Percentiles rank a stretch among this genome's conserved stretches.
phyloP scores from a whole-genome alignment of 495 filamentous ascomycete genomes.

The Oidiodendron maius region DNA sequence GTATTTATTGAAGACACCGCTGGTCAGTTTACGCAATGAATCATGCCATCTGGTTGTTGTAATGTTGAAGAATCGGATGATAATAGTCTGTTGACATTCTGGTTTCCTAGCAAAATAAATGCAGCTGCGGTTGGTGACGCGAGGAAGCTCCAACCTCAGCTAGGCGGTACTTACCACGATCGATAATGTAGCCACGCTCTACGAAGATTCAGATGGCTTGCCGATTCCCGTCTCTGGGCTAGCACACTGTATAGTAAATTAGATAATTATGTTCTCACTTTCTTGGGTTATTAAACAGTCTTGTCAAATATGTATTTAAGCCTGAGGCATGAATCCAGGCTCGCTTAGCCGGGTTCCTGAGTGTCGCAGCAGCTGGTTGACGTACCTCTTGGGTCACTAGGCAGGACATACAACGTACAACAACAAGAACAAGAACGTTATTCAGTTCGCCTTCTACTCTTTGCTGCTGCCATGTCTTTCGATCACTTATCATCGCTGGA shows the following conservation, averaged over 20 bases:
- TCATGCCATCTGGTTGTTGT: conserved; percentile 2
- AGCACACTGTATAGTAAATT: no score
- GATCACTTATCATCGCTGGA: conserved; percentile 79
- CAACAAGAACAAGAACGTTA: neutral
- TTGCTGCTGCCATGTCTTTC: conserved; percentile 69
- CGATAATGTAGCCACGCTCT: no score
- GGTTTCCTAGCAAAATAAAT: conserved; percentile 7
- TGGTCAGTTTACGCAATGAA: conserved; percentile 1
- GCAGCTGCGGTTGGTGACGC: neutral
- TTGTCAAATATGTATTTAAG: no score
- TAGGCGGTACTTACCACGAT: no score
- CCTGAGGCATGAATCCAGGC: no score
- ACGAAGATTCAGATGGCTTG: no score
- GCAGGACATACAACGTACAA: conserved; percentile 12
- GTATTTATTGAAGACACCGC: neutral
- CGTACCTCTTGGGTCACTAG: conserved; percentile 1
- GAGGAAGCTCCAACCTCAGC: no score
- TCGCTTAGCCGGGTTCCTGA: no score
- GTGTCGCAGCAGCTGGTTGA: no score
- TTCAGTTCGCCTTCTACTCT: conserved; percentile 1
- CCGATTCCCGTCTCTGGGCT: no score
- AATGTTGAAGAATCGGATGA: neutral
- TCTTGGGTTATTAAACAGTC: no score
- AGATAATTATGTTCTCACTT: no score
- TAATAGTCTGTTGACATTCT: conserved; percentile 7